Percentiles rank a stretch among this genome's conserved stretches.
These are phyloP conservation scores for Aquilaria agallochum DNA, from an alignment of 441 rosid genomes.

Conservation along the genomic window DNA sequence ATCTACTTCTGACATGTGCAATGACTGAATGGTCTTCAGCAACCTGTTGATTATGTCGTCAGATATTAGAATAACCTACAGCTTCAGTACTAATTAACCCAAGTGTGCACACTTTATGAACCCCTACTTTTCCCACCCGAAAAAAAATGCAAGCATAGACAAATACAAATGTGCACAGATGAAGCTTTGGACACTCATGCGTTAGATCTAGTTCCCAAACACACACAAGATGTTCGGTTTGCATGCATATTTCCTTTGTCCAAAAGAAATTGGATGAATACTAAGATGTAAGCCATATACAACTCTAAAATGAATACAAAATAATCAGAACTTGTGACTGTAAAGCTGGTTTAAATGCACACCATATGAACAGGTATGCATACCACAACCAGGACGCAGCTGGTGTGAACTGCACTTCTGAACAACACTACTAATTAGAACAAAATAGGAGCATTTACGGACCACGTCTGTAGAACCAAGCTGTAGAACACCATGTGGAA, in stretches of 20 bases:
- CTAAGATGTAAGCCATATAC: not conserved
- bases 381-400: too few species aligned
- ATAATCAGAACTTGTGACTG: not conserved
- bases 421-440: not conserved
- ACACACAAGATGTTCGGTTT: not conserved
- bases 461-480: conserved; percentile 61
- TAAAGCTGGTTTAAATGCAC: not conserved
- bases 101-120: not conserved
- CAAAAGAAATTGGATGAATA: not conserved
- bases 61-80: not conserved
- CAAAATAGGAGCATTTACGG: conserved; percentile 15
- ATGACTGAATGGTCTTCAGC: conserved; percentile 37
- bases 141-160: not conserved
- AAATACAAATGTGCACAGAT: too few species aligned
- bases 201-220: not conserved
- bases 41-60: conserved; percentile 28
- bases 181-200: too few species aligned
- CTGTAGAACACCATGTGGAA: conserved; percentile 62
- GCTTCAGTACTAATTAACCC: too few species aligned
- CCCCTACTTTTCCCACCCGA: not conserved
- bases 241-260: too few species aligned
- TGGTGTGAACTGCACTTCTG: too few species aligned
- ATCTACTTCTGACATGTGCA: conserved; percentile 29
- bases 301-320: not conserved
- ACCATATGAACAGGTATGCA: too few species aligned